phyloP scores from a whole-genome alignment of 495 filamentous ascomycete species.

The Xanthoparmelia taractica region DNA sequence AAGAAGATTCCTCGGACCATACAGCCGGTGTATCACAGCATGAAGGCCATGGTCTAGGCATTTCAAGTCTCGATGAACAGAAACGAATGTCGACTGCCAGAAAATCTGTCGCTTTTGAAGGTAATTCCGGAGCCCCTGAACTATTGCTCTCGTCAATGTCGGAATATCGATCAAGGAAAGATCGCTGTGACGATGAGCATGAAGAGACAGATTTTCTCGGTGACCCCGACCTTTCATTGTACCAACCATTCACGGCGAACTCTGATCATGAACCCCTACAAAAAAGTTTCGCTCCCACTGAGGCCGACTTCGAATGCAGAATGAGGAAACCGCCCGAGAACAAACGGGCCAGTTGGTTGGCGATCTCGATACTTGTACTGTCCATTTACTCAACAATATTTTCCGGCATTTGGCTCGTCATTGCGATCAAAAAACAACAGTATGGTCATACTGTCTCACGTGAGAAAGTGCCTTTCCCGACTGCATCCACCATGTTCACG shows the following conservation, averaged over 20 bases:
- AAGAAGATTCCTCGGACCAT: slow-evolving; percentile 18
- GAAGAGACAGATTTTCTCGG: background rate
- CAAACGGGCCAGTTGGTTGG: slow-evolving; percentile 48
- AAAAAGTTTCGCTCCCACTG: background rate
- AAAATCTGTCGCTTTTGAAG: slow-evolving; percentile 1
- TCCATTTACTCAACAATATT: slow-evolving; percentile 60
- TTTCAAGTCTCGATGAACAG: slow-evolving; percentile 9
- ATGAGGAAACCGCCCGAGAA: slow-evolving; percentile 25
- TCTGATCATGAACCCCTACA: slow-evolving; percentile 15
- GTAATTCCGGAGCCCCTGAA: background rate
- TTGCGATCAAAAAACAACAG: slow-evolving; percentile 51
- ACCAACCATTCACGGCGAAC: slow-evolving; percentile 15
- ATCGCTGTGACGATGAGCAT: slow-evolving; percentile 1
- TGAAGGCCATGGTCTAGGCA: slow-evolving; percentile 14
- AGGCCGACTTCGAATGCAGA: slow-evolving; percentile 16
- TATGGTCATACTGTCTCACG: slow-evolving; percentile 49
- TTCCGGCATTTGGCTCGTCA: slow-evolving; percentile 54
- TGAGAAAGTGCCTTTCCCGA: slow-evolving; percentile 43
- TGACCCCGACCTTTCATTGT: background rate
- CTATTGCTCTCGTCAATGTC: slow-evolving; percentile 14
- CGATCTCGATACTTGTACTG: slow-evolving; percentile 48
- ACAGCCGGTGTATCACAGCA: background rate
- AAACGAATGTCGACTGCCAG: background rate
- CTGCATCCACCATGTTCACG: slow-evolving; percentile 53
- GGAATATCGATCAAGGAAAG: background rate